Evolutionary conservation across 495 filamentous ascomycete genomes (phyloP).

Genomic region (Penicillium chermesinum): DNA sequence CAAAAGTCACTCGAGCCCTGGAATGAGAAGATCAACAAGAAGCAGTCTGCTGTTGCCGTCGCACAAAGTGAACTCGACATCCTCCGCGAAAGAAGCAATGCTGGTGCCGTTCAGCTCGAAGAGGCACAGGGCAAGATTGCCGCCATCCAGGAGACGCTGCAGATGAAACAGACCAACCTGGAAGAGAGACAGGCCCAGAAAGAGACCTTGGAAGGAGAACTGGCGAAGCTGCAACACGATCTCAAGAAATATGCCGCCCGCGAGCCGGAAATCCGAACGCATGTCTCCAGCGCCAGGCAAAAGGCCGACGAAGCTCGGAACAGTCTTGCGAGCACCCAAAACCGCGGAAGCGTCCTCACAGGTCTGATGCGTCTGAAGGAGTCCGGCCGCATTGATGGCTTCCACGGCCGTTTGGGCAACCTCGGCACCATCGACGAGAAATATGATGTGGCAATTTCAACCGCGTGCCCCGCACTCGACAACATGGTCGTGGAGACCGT

Average conservation of each 20-base stretch:
- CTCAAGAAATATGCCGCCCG: constrained; percentile 63
- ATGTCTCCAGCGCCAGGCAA: constrained; percentile 81
- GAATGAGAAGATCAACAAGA: constrained; percentile 94
- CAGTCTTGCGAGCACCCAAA: constrained; percentile 82
- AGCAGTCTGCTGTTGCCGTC: constrained; percentile 87
- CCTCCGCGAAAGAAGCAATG: constrained; percentile 78
- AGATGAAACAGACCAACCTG: constrained; percentile 66
- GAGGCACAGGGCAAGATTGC: constrained; percentile 78
- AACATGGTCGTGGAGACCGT: constrained; percentile 96
- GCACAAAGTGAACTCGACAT: constrained; percentile 93
- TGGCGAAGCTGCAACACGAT: constrained; percentile 61
- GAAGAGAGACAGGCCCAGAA: constrained; percentile 70
- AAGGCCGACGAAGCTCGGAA: constrained; percentile 93
- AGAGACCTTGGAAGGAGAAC: constrained; percentile 66
- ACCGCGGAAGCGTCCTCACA: constrained; percentile 84
- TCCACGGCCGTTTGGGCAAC: constrained; percentile 92
- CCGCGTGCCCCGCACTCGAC: constrained; percentile 83
- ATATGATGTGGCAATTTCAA: constrained; percentile 96
- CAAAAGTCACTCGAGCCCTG: constrained; percentile 95
- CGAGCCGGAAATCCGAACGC: constrained; percentile 73
- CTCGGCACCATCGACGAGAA: constrained; percentile 91
- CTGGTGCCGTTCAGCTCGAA: constrained; percentile 73
- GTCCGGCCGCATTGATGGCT: constrained; percentile 92
- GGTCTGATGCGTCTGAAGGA: constrained; percentile 93
- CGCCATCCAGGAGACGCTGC: constrained; percentile 62